Conservation (phyloP, 345 rosid genomes). For the Kernera saxatilis region DNA sequence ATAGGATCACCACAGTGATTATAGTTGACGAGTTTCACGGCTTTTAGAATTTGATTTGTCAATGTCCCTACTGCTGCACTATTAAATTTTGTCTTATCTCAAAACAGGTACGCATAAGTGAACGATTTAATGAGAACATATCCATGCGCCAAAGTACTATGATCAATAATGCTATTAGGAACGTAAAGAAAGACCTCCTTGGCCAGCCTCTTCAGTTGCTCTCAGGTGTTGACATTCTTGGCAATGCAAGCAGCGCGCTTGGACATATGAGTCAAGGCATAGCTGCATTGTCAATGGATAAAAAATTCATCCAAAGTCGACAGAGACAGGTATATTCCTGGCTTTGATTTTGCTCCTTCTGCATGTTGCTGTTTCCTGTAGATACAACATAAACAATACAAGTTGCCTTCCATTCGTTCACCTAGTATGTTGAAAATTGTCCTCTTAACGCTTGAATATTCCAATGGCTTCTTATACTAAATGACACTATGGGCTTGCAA, state of each 20-base stretch:
- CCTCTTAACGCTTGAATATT: not conserved
- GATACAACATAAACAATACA: not conserved
- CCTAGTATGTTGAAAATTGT: not conserved
- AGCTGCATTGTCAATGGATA: slow-evolving; percentile 98
- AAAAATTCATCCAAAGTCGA: slow-evolving; percentile 89
- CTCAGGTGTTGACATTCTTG: slow-evolving; percentile 93
- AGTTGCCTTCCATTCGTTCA: not conserved
- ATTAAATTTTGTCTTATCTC: not conserved
- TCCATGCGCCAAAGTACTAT: slow-evolving; percentile 94
- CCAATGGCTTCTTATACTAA: slow-evolving; percentile 8
- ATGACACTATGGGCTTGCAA: slow-evolving; percentile 1
- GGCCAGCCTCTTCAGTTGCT: slow-evolving; percentile 97
- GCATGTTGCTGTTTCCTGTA: slow-evolving; percentile 9
- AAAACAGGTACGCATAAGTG: slow-evolving; percentile 82
- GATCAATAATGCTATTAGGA: slow-evolving; percentile 73
- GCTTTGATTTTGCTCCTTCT: slow-evolving; percentile 8
- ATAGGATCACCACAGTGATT: not conserved
- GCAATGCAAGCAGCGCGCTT: slow-evolving; percentile 98
- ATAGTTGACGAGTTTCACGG: not conserved
- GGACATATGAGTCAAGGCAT: slow-evolving; percentile 99
- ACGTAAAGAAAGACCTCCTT: slow-evolving; percentile 82
- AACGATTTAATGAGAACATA: slow-evolving; percentile 70
- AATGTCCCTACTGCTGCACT: not conserved
- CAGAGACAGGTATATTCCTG: slow-evolving; percentile 74
- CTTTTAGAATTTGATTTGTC: slow-evolving; percentile 4